These are phyloP conservation scores for Conticribra weissflogii DNA, from an alignment of 108 stramenopile species.

Conservation along the genomic window DNA sequence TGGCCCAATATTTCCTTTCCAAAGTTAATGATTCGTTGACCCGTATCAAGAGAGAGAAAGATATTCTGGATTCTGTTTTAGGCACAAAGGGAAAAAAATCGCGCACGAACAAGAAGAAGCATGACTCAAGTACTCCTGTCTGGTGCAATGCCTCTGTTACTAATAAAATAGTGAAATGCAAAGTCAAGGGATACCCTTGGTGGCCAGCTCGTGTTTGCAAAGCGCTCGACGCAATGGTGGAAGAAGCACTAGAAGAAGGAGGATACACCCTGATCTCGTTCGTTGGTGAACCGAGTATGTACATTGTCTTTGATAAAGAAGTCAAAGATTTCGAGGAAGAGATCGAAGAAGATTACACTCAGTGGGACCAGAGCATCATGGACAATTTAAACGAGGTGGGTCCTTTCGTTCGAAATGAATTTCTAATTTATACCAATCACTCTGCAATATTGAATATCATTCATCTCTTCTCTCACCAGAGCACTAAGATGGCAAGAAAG, in stretches of 20 bases:
- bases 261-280: constrained; percentile 68
- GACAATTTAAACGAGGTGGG: constrained; percentile 64
- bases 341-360: constrained; percentile 52
- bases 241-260: constrained; percentile 41
- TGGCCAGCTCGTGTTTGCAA: constrained; percentile 82
- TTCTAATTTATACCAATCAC: not conserved
- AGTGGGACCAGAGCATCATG: constrained; percentile 50
- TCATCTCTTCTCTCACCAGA: constrained; percentile 16
- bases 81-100: constrained; percentile 41
- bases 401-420: not conserved
- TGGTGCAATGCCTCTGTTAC: constrained; percentile 74
- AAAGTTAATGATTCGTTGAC: constrained; percentile 53
- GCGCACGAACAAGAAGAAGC: constrained; percentile 30
- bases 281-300: constrained; percentile 68
- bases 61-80: constrained; percentile 51
- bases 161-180: constrained; percentile 75
- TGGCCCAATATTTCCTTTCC: constrained; percentile 51
- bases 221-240: constrained; percentile 55
- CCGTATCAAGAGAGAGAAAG: constrained; percentile 65
- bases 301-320: constrained; percentile 56
- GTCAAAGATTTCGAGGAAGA: constrained; percentile 63
- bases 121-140: constrained; percentile 57
- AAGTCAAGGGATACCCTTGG: constrained; percentile 74
- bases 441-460: not conserved
- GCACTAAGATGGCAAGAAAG: constrained; percentile 69